Conservation (phyloP, 2,329 filamentous ascomycete species). For the Thelonectria olida region DNA sequence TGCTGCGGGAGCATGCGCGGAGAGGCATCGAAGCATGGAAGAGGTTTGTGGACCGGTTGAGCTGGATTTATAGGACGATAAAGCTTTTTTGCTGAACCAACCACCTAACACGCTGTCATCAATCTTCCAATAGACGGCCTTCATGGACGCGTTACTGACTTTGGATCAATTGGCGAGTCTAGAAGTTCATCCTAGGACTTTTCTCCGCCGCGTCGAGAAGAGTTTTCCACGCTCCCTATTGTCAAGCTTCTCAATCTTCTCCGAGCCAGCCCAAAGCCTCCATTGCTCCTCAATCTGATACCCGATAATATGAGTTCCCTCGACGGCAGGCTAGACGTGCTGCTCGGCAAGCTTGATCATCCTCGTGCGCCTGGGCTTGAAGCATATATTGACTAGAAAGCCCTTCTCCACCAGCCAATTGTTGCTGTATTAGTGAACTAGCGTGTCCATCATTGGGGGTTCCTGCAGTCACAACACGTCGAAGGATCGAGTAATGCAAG, state of each 20-base stretch:
- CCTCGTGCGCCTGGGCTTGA: constrained; percentile 50
- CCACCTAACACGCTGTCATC: too few species aligned
- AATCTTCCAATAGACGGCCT: too few species aligned
- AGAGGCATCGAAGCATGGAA: constrained; percentile 17
- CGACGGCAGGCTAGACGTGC: constrained; percentile 48
- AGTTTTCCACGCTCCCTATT: constrained; percentile 17
- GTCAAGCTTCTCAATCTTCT: constrained; percentile 28
- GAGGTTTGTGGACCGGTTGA: constrained; percentile 11
- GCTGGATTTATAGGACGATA: too few species aligned
- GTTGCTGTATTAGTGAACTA: too few species aligned
- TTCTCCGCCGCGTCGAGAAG: constrained; percentile 16
- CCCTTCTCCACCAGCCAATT: too few species aligned
- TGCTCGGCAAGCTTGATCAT: constrained; percentile 45
- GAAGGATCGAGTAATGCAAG: too few species aligned
- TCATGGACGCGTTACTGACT: too few species aligned
- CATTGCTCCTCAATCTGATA: constrained; percentile 53
- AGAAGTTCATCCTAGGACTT: constrained; percentile 20
- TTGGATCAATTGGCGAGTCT: too few species aligned
- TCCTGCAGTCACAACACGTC: too few species aligned
- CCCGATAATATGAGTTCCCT: constrained; percentile 52
- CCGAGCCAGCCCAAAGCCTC: constrained; percentile 40
- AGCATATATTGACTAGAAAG: constrained; percentile 53
- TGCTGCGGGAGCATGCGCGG: constrained; percentile 5
- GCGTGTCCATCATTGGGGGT: too few species aligned
- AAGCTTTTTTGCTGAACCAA: too few species aligned